Evolutionary conservation across 192 early-diverging fungal genomes (phyloP), one percentile per base, ranked within the genome.

Genomic region (Anaeromyces robustus): DNA sequence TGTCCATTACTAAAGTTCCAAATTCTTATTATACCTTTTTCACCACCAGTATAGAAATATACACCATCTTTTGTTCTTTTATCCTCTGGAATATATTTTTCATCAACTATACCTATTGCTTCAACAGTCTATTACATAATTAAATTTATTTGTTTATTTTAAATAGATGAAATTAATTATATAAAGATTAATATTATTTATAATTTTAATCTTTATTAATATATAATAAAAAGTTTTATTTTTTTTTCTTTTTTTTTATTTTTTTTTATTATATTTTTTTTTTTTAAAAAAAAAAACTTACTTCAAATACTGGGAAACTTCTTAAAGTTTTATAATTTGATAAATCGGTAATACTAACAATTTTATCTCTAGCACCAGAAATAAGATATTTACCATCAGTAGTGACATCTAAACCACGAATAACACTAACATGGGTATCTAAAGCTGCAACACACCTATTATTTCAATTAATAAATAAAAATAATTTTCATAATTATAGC

Each of bases 321-420:
- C 92, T 92, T 11, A 88, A 84, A 9, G 95, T 85, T 59, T 88
- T 86, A 34, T 89, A 86, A 4, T 84, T 86, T 19, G 86, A 83
- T 83, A 97, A 85, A 80, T 94, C 91, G 96, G 96, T 98, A 11
- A 98, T 87, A 83, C 92, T 95, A 4, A 97, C 88, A 26, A 98
- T 93, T 80, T 93, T 94, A 82, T 99, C 98, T 78, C 98, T 92
- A 4, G 92, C 95, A 79, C 94, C 95, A 59, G 90, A 93, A 29
- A 97, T 85, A 82, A 98, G 89, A 43, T 85, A 86, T 37, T 86
- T 81, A 29, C 93, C 95, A 77, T 92, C 88, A 41, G 86, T 84
- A 0, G 93, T 90, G 79, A 98, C 94, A 52, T 91, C 94, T 32
- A 99, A 89, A 26, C 94, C 94, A 79, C 95, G 93, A 79, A 99